phyloP scores from a whole-genome alignment of 495 filamentous ascomycete genomes.

The Thozetella sp. region DNA sequence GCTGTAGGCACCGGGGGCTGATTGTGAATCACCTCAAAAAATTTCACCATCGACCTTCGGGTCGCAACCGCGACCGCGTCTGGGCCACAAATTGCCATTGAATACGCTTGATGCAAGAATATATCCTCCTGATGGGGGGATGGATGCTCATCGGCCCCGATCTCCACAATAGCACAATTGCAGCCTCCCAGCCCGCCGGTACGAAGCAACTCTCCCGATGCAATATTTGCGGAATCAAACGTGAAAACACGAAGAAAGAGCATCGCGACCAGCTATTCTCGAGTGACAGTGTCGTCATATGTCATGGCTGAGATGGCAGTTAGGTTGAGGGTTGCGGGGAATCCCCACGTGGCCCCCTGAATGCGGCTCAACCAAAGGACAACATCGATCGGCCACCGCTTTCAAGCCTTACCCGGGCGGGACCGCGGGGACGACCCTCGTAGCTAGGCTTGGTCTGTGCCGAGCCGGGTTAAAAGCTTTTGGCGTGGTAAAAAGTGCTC shows the following conservation, averaged over 20 bases:
- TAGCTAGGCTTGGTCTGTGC: background rate
- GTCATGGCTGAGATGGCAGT: background rate
- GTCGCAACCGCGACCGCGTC: slow-evolving; percentile 14
- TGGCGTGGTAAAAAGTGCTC: too few relatives aligned
- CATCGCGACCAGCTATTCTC: background rate
- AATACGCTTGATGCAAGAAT: background rate
- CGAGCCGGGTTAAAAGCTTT: background rate
- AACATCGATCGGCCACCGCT: background rate
- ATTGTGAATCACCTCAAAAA: slow-evolving; percentile 32
- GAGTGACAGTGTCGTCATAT: slow-evolving; percentile 2
- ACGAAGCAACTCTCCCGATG: background rate
- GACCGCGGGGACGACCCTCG: background rate
- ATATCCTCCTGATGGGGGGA: background rate
- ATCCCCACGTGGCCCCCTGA: slow-evolving; percentile 2
- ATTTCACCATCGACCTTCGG: slow-evolving; percentile 11
- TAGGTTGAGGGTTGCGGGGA: slow-evolving; percentile 1
- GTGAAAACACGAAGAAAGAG: background rate
- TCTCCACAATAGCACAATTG: background rate
- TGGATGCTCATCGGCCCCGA: background rate
- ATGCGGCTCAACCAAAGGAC: slow-evolving; percentile 1
- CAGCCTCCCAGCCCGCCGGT: background rate
- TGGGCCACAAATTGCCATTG: slow-evolving; percentile 6
- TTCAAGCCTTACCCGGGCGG: background rate
- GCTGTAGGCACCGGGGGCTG: slow-evolving; percentile 29
- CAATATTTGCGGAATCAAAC: background rate